Conservation (phyloP, 345 rosid genomes). For the Arabidopsis arenosa region DNA sequence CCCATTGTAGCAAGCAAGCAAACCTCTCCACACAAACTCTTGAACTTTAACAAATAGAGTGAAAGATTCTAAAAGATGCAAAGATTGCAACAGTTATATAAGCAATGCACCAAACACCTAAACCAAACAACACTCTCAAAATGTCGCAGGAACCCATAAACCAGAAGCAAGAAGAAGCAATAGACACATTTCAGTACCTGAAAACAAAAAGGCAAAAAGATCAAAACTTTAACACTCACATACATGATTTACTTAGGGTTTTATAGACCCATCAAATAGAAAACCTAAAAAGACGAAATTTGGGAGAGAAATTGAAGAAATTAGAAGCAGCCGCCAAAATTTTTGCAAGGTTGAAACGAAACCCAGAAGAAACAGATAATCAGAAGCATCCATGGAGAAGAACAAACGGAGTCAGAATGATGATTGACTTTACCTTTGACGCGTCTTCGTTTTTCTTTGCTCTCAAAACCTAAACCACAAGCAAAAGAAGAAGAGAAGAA, state of each 20-base stretch:
- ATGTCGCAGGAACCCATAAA: slow-evolving; percentile 64
- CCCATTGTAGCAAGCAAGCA: slow-evolving; percentile 54
- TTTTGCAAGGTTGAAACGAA: neutral
- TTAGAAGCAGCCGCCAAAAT: neutral
- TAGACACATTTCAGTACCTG: slow-evolving; percentile 46
- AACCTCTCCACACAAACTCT: slow-evolving; percentile 35
- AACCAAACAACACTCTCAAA: slow-evolving; percentile 60
- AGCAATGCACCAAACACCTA: slow-evolving; percentile 86
- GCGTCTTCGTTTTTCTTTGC: neutral
- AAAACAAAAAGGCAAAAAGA: neutral
- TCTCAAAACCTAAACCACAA: slow-evolving; percentile 11
- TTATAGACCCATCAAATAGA: neutral
- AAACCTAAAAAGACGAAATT: neutral
- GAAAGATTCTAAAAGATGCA: slow-evolving; percentile 64
- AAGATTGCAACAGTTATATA: slow-evolving; percentile 71
- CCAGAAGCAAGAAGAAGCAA: slow-evolving; percentile 34
- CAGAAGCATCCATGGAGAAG: neutral
- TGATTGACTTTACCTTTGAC: slow-evolving; percentile 2
- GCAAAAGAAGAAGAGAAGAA: neutral
- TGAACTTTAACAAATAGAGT: slow-evolving; percentile 51
- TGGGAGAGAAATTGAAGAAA: neutral
- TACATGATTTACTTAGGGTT: neutral
- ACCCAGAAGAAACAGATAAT: slow-evolving; percentile 11
- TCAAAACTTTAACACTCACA: neutral
- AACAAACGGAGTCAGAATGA: neutral